These are phyloP conservation scores for Musa beccarii DNA, from an alignment of 176 grass and related monocot genomes.

Conservation along the genomic window DNA sequence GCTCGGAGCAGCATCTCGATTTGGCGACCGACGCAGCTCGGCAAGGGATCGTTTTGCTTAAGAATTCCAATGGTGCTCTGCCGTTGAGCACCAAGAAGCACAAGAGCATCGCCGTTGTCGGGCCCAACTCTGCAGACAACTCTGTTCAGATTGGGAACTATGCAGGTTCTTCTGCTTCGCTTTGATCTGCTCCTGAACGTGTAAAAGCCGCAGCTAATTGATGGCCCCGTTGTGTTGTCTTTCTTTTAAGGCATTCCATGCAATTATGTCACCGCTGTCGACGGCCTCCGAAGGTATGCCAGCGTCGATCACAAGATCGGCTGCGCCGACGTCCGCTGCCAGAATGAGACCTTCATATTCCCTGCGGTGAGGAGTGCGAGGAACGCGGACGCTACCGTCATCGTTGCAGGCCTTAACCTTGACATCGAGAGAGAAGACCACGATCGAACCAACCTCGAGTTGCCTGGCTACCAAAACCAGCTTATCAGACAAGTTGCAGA, in stretches of 20 bases:
- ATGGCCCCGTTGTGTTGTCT: background rate
- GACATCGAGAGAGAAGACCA: background rate
- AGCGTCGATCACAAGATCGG: background rate
- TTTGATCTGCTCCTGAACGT: background rate
- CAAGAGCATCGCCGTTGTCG: background rate
- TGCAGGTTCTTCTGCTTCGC: background rate
- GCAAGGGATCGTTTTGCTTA: constrained; percentile 4
- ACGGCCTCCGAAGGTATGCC: background rate
- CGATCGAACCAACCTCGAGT: background rate
- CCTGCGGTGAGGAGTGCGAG: background rate
- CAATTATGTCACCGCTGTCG: background rate
- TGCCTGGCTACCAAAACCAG: background rate
- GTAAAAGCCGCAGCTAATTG: background rate
- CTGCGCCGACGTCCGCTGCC: background rate
- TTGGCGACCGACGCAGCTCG: background rate
- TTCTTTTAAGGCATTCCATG: background rate
- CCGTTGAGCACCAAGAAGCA: background rate
- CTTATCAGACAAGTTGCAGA: background rate
- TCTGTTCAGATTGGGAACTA: background rate
- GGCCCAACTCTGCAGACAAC: background rate
- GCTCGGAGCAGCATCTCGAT: background rate
- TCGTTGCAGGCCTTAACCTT: background rate
- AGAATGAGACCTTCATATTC: background rate
- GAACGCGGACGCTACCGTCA: background rate
- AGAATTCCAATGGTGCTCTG: background rate